Evolutionary conservation across 352 stramenopile species (phyloP), one percentile per base, ranked within the genome.

Genomic region (Phytophthora agathidicida): DNA sequence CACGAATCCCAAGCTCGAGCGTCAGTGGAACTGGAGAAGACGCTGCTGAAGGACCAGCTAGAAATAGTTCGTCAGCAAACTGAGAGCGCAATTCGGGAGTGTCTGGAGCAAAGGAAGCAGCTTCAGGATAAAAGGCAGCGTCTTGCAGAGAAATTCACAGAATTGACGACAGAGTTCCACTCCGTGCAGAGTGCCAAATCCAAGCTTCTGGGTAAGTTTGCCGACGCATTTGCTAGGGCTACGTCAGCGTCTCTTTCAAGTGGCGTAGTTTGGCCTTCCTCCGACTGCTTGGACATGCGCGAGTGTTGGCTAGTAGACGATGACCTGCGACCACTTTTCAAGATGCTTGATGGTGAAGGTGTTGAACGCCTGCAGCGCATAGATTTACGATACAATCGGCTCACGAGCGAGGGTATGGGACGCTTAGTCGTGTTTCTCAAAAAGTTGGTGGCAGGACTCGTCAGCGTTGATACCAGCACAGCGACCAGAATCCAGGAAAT

Each of bases 341-440:
- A 63, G 9, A 73, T 77, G 50, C 37, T 89, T 9, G 57, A 80
- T 41, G 35, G 38, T 52, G 56, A 73, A 17, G 37, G 37, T 2
- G 36, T 35, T 0, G 26, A 53, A 0, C 54, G 39, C 24, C 46
- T 83, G 28, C 59, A 51, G 0, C 61, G 65, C 0, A 28, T 93
- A 11, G 84, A 93, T 53, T 53, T 93, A 19, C 69, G 82, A 11
- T 65, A 35, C 33, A 91, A 93, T 36, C 72, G 77, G 2, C 41
- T 91, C 23, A 91, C 81, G 14, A 66, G 85, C 16, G 67, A 86
- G 4, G 68, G 71, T 7, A 75, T 81, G 51, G 59, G 57, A 6
- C 28, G 43, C 0, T 38, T 91, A 11, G 37, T 80, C 17, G 42
- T 70, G 13, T 89, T 60, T 45, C 19, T 35, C 33, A 66, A 68